Evolutionary conservation across 495 filamentous ascomycete genomes (phyloP), one percentile per base, ranked within the genome.

Genomic region (Penicillium dipodomyicola): DNA sequence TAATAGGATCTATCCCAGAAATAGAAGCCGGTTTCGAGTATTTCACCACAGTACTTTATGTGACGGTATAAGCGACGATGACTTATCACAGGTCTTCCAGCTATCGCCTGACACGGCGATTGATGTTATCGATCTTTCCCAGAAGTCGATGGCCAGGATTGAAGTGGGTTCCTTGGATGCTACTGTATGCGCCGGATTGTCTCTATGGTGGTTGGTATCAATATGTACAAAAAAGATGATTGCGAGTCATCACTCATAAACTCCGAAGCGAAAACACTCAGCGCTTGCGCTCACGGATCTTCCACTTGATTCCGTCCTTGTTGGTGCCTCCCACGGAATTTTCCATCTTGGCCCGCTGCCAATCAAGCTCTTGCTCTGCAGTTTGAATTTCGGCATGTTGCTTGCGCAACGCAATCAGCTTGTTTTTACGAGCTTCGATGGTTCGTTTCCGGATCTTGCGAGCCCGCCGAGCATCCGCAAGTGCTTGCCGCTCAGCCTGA

Each of bases 261-360:
- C 52, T 47, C 52, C 45, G 47, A 59, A 61, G 23, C 32, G 22
- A 42, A 44, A 20, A 32, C 49, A 25, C 58, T 80, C 75, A 95
- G 65, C 83, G 81, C 80, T 95, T 96, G 62, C 92, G 79, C 77
- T 91, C 87, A 49, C 85, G 74, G 19, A 91, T 78, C 77, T 94
- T 95, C 74, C 87, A 92, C 73, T 88, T 92, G 67, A 87, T 78
- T 14, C 92, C 91, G 29, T 82, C 71, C 73, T 92, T 94, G 60
- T 89, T 94, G 51, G 87, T 77, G 10, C 91, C 91, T 41, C 88
- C 88, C 8, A 90, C 78, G 4, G 82, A 88, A 27, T 93, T 93
- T 45, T 83, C 85, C 91, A 96, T 91, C 70, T 78, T 82, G n/a
- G 79, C 86, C 40, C 86, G 78, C 66, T 91, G 89, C 58, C 87